phyloP scores from a whole-genome alignment of 2,329 filamentous ascomycete species.

The Xylariales sp. region DNA sequence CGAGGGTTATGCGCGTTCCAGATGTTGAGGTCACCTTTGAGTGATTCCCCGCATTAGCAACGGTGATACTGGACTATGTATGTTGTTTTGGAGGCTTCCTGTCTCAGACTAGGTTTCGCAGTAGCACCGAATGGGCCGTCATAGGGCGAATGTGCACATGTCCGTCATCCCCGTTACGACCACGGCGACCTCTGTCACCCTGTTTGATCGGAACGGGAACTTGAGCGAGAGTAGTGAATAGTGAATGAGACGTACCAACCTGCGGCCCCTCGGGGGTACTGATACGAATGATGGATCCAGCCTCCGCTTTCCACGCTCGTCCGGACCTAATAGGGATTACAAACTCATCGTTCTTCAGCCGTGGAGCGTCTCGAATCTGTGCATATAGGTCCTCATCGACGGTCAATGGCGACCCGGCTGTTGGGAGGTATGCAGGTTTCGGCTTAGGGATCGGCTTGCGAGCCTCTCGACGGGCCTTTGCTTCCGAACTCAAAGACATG shows the following conservation, averaged over 20 bases:
- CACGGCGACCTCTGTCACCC: not conserved
- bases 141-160: not conserved
- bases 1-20: constrained; percentile 82
- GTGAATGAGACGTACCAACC: constrained; percentile 62
- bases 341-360: constrained; percentile 62
- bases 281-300: constrained; percentile 76
- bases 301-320: constrained; percentile 76
- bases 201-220: not conserved
- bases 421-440: constrained; percentile 61
- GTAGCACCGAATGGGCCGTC: too few species aligned
- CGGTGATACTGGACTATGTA: not conserved
- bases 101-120: not conserved
- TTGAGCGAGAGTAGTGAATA: not conserved
- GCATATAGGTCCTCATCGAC: constrained; percentile 66
- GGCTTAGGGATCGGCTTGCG: constrained; percentile 60
- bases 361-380: constrained; percentile 64
- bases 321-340: constrained; percentile 79
- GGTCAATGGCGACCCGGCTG: constrained; percentile 56
- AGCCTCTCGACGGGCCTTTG: constrained; percentile 54
- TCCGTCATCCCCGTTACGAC: not conserved
- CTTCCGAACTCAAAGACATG: constrained; percentile 42
- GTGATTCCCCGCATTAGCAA: constrained; percentile 10
- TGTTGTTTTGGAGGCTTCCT: not conserved
- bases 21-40: constrained; percentile 78
- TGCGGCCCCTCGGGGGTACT: constrained; percentile 82